Evolutionary conservation across 208 protist genomes (phyloP).

Genomic region (Leptomonas pyrrhocoris): DNA sequence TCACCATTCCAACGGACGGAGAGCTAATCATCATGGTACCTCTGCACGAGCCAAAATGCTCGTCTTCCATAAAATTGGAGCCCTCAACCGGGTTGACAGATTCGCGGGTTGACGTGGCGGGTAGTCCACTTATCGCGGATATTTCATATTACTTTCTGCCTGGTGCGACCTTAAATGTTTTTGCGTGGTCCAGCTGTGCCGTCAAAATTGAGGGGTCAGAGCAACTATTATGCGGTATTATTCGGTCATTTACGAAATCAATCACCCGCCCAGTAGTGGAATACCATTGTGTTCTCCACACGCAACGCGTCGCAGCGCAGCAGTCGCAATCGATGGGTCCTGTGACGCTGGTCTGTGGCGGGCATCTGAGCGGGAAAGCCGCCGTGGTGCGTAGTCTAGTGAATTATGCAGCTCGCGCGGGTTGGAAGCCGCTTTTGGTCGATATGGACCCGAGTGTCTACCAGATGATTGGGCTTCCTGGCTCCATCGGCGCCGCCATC

Average conservation of each 20-base stretch:
- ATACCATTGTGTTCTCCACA: conserved; percentile 80
- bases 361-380: conserved; percentile 45
- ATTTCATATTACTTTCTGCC: conserved; percentile 77
- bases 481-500: conserved; percentile 63
- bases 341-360: conserved; percentile 76
- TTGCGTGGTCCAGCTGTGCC: conserved; percentile 64
- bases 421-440: conserved; percentile 77
- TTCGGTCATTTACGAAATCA: conserved; percentile 45
- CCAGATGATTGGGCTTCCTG: conserved; percentile 67
- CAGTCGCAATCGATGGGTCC: conserved; percentile 51
- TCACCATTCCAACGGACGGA: conserved; percentile 49
- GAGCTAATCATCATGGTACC: conserved; percentile 72
- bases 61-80: conserved; percentile 54
- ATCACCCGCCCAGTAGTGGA: conserved; percentile 75
- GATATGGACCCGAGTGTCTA: conserved; percentile 66
- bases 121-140: conserved; percentile 62
- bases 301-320: conserved; percentile 47
- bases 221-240: conserved; percentile 63
- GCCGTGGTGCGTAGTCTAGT: conserved; percentile 60
- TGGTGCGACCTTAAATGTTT: conserved; percentile 49
- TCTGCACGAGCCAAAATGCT: conserved; percentile 46
- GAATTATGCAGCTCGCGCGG: conserved; percentile 77
- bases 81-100: conserved; percentile 42
- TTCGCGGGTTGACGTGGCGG: conserved; percentile 73
- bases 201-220: conserved; percentile 69